Base-by-base conservation (phyloP, 75 land plant species). In the Azolla pinnata region DNA sequence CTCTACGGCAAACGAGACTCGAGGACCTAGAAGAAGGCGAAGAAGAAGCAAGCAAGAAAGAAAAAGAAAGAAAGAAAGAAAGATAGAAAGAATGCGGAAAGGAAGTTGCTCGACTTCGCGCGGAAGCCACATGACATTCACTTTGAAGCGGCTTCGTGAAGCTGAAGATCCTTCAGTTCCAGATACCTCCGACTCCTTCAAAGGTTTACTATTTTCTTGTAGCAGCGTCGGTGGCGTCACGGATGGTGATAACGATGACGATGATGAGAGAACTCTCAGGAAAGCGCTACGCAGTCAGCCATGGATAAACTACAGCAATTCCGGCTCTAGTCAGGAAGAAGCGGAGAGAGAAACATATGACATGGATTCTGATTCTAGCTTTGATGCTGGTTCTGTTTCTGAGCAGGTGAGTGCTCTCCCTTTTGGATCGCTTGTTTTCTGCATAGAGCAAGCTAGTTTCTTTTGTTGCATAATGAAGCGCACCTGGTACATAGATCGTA, bases 271-370 rank as follows among this genome's bases (percentile, higher is more conserved):
- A 31, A 48, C 29, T n/a, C 31, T 74, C 7, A 63, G 57, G 19
- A 74, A 47, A 59, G 51, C 71, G 46, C 53, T 69, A 24, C 56
- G 71, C 45, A 60, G 42, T 44, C 77, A 70, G 67, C 68, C 75
- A 10, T 70, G 75, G 73, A 56, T 82, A 18, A 72, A 68, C 16
- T 74, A 73, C 44, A 57, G 62, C 4, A 54, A 71, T 33, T 67
- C 66, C 26, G 80, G 77, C 23, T 44, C 64, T 19, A 67, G 77
- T 44, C 79, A 80, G 28, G 85, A 79, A 0, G 83, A 77, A 19
- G 86, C 2, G 70, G 59, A 8, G 33, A 34, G 21, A 33, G 30
- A 82, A 31, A 66, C 62, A 44, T 67, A 81, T 61, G 44, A 38
- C 60, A 51, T 60, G 32, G 56, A 35, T 2, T 33, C 60, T n/a